phyloP scores from a whole-genome alignment of 2,329 filamentous ascomycete genomes.

The Trichoderma hamatum region DNA sequence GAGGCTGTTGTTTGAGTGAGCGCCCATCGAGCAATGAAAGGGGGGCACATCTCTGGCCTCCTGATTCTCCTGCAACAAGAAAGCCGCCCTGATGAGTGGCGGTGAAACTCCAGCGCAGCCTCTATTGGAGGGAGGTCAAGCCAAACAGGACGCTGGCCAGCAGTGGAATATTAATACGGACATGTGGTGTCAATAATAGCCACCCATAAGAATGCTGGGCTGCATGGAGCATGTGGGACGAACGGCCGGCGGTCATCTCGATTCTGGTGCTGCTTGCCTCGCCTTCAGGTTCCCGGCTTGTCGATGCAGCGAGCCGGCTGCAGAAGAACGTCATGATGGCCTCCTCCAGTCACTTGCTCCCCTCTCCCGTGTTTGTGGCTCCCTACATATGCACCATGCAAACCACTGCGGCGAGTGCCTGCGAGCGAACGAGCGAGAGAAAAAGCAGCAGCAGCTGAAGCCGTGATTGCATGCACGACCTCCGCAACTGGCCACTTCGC shows the following conservation, averaged over 20 bases:
- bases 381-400: constrained; percentile 14
- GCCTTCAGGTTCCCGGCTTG: background rate
- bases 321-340: constrained; percentile 15
- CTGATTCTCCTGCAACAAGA: constrained; percentile 25
- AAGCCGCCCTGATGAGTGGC: constrained; percentile 26
- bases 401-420: constrained; percentile 11
- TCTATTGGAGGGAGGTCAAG: constrained; percentile 17
- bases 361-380: background rate
- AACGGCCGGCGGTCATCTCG: constrained; percentile 11
- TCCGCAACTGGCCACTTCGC: background rate
- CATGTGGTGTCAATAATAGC: constrained; percentile 9
- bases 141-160: background rate
- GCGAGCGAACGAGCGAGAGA: background rate
- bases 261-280: constrained; percentile 21
- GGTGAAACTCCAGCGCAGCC: constrained; percentile 25
- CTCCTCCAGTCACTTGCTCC: background rate
- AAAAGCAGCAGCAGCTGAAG: background rate
- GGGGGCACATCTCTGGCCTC: constrained; percentile 16
- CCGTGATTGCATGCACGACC: constrained; percentile 15
- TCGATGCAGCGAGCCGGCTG: constrained; percentile 12
- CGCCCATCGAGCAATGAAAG: constrained; percentile 16
- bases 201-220: constrained; percentile 19
- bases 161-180: background rate
- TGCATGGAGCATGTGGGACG: constrained; percentile 16
- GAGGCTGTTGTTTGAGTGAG: constrained; percentile 4